These are phyloP conservation scores for Pseudovirgaria hyperparasitica DNA, from an alignment of 2,329 filamentous ascomycete genomes.

Conservation along the genomic window DNA sequence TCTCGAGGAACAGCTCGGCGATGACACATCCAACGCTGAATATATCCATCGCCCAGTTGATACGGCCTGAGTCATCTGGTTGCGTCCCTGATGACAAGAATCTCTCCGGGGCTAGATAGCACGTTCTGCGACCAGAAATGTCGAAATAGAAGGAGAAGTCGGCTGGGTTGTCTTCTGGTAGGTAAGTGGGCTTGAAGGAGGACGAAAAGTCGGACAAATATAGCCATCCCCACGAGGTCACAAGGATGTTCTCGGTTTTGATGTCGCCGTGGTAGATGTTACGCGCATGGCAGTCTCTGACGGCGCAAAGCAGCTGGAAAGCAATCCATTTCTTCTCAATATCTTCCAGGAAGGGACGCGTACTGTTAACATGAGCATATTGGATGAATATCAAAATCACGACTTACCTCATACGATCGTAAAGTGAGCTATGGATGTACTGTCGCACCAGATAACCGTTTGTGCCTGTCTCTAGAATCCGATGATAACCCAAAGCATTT, in stretches of 20 bases:
- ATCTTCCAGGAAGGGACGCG: slow-evolving; percentile 87
- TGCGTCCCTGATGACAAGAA: slow-evolving; percentile 64
- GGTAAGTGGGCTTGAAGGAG: slow-evolving; percentile 82
- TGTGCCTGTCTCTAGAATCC: slow-evolving; percentile 80
- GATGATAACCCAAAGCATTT: slow-evolving; percentile 82
- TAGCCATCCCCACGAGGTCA: slow-evolving; percentile 99
- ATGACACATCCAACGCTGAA: slow-evolving; percentile 97
- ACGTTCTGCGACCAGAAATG: slow-evolving; percentile 78
- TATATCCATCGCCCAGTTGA: slow-evolving; percentile 95
- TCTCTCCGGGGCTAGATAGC: slow-evolving; percentile 87
- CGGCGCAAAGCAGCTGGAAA: slow-evolving; percentile 83
- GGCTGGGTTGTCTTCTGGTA: slow-evolving; percentile 92
- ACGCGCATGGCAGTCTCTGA: slow-evolving; percentile 80
- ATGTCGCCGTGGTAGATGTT: slow-evolving; percentile 96
- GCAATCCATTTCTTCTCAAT: slow-evolving; percentile 99
- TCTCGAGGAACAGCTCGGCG: slow-evolving; percentile 87
- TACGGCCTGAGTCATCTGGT: slow-evolving; percentile 47
- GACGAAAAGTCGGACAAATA: slow-evolving; percentile 97
- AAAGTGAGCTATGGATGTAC: slow-evolving; percentile 90
- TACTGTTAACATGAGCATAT: slow-evolving; percentile 43
- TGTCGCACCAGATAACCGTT: slow-evolving; percentile 90
- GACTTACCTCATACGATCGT: slow-evolving; percentile 65
- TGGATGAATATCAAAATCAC: not conserved
- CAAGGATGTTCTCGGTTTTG: slow-evolving; percentile 92
- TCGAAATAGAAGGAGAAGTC: slow-evolving; percentile 99